Evolutionary conservation across 2,329 filamentous ascomycete genomes (phyloP), one percentile per base, ranked within the genome.

Genomic region (Ambrosiella beaveri): DNA sequence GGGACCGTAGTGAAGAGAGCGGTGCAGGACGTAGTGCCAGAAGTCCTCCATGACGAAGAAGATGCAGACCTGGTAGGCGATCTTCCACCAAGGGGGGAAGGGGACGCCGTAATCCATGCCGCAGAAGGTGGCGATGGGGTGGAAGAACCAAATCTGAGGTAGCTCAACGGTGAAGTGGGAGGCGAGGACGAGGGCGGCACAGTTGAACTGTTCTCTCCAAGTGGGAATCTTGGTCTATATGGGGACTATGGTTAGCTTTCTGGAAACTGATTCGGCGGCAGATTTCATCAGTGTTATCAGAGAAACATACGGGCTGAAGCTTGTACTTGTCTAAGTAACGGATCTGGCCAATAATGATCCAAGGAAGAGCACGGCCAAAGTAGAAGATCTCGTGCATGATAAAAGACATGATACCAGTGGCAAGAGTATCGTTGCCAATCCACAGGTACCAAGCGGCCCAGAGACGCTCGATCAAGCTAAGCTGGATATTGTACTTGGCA

Each of bases 11-110:
- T 98, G 93, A 73, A 98, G 82, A 49, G 80, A 81, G 65, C 93
- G 88, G 74, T 98, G 93, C 64, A 82, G 82, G 84, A 90, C 97
- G 78, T 98, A 98, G 73, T 98, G 93, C 93, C 93, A 98, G 64
- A 91, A 76, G 71, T 98, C 93, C 72, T 98, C 93, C 67, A 96
- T 73, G 60, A 97, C 79, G 73, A 98, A 98, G 78, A 97, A 94
- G 68, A 97, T 77, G 61, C 84, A 80, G 64, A 98, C 91, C 67
- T 98, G 93, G 69, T 86, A 82, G 63, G 85, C 85, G 78, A 98
- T 97, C 67, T 84, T 96, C 73, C 79, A 85, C 64, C 84, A 66
- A 11, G 85, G 76, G 39, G 93, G 93, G 76, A 98, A 98, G 8
- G 91, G 93, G 54, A 95, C 87, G 62, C 82, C 81, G 63, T 87